A percentile compares a stretch with the other conserved stretches of the same genome.
Evolutionary conservation across 768 basidiomycete species (phyloP).

Genomic region (Sarcomyxa edulis): DNA sequence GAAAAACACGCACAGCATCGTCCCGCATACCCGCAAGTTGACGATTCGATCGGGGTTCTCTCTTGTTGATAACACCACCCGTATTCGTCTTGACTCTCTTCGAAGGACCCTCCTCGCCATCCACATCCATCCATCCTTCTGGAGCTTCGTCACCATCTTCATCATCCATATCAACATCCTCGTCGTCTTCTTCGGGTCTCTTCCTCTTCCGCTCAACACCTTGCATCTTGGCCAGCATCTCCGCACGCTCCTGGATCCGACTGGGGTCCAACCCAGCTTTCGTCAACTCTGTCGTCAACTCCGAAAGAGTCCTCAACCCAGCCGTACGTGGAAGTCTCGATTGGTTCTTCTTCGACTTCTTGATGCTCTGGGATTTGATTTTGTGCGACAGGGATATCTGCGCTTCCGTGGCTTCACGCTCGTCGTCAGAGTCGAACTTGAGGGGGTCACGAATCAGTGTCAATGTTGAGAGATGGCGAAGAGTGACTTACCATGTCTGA

Average conservation of each 20-base stretch:
- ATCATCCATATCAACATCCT: conserved; percentile 47
- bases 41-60: conserved; percentile 67
- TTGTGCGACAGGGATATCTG: conserved; percentile 56
- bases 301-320: conserved; percentile 61
- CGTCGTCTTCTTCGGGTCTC: conserved; percentile 50
- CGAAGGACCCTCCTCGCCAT: conserved; percentile 43
- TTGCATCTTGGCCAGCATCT: conserved; percentile 69
- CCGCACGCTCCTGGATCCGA: conserved; percentile 84
- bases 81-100: conserved; percentile 63
- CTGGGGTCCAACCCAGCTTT: conserved; percentile 88
- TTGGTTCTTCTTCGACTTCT: conserved; percentile 86
- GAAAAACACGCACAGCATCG: conserved; percentile 45
- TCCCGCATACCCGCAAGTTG: conserved; percentile 77
- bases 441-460: conserved; percentile 1
- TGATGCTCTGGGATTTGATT: conserved; percentile 68
- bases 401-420: conserved; percentile 67
- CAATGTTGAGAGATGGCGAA: not conserved
- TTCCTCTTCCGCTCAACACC: conserved; percentile 70
- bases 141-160: conserved; percentile 42
- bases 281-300: conserved; percentile 78
- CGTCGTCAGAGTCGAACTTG: conserved; percentile 69
- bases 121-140: conserved; percentile 39
- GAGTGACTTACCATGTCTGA: conserved; percentile 66
- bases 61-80: conserved; percentile 46
- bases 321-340: conserved; percentile 75